phyloP scores from a whole-genome alignment of 768 basidiomycete species.

The Leccinum rimulosum region DNA sequence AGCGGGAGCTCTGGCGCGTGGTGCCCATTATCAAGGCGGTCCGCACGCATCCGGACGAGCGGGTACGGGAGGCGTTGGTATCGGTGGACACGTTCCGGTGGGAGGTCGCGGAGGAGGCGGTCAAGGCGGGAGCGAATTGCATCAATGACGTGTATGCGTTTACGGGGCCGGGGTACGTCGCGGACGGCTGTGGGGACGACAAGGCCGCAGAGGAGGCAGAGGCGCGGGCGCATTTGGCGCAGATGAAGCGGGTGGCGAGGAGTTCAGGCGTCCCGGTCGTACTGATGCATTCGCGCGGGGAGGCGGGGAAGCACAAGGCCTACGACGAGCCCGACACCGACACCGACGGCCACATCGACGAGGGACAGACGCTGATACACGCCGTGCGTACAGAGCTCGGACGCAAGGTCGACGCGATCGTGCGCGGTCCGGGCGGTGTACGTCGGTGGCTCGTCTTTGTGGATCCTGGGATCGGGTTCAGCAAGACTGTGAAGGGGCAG shows the following conservation, averaged over 20 bases:
- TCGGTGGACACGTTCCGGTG: conserved; percentile 30
- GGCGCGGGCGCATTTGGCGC: conserved; percentile 40
- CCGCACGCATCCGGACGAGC: conserved; percentile 32
- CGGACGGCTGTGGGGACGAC: conserved; percentile 5
- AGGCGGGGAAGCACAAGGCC: conserved; percentile 75
- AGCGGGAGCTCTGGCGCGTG: conserved; percentile 74
- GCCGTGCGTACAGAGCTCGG: conserved; percentile 76
- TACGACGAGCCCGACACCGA: conserved; percentile 46
- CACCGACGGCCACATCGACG: conserved; percentile 16
- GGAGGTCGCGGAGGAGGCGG: conserved; percentile 36
- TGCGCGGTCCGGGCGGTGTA: conserved; percentile 69
- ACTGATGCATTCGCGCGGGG: conserved; percentile 91
- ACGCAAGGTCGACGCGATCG: conserved; percentile 57
- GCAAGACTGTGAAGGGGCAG: conserved; percentile 79
- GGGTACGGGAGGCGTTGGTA: conserved; percentile 16
- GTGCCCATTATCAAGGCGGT: conserved; percentile 67
- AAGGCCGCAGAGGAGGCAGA: conserved; percentile 25
- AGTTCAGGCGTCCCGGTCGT: conserved; percentile 73
- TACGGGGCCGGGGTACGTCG: conserved; percentile 56
- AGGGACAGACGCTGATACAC: conserved; percentile 41
- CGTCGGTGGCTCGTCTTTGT: conserved; percentile 85
- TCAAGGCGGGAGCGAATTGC: conserved; percentile 73
- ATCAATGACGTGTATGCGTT: conserved; percentile 93
- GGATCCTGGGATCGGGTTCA: conserved; percentile 95
- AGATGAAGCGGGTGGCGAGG: conserved; percentile 65